Evolutionary conservation across 2,329 filamentous ascomycete species (phyloP), one percentile per base, ranked within the genome.

Genomic region (Alternaria hordeiaustralica): DNA sequence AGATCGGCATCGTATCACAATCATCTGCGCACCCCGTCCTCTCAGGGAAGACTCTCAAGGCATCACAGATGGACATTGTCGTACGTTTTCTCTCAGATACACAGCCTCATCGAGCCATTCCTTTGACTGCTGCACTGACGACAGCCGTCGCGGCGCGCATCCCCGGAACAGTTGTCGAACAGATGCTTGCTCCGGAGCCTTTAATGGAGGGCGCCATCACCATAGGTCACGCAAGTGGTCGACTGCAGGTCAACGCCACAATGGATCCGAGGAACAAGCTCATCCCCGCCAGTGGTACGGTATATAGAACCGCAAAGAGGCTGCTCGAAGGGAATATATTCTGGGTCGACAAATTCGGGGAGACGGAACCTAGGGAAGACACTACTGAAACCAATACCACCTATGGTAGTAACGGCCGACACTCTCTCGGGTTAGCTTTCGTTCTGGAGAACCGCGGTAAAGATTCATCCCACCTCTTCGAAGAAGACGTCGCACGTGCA

Each of bases 1-100:
- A 92, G 73, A 87, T 92, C 41, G 86, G 84, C 13, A 79, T 90
- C 15, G 82, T 89, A 1, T 85, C 84, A 4, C 68, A 70, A 33
- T 77, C 81, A 12, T 69, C 69, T n/a, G 74, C 73, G 30, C 83
- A 80, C 63, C 58, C 51, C 59, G 76, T 82, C 3, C 67, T 84
- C 0, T 82, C 80, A 3, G 80, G 79, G 1, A 72, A 80, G 13
- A 77, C 73, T 7, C 66, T 82, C 44, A 61, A 78, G 65, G 66
- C 66, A 30, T 64, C 75, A 1, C 63, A 78, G 45, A 72, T 75
- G 26, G 80, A 84, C 60, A 73, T 84, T 20, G 75, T 82, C 5
- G 75, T 82, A 23, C 76, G 82, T 41, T 82, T 82, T 33, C 65
- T 84, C n/a, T 83, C 82, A 5, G 82, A 82, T 64, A 75, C 74